Base-by-base conservation (phyloP, 1,139 yeast species). In the Geotrichum klebahnii region DNA sequence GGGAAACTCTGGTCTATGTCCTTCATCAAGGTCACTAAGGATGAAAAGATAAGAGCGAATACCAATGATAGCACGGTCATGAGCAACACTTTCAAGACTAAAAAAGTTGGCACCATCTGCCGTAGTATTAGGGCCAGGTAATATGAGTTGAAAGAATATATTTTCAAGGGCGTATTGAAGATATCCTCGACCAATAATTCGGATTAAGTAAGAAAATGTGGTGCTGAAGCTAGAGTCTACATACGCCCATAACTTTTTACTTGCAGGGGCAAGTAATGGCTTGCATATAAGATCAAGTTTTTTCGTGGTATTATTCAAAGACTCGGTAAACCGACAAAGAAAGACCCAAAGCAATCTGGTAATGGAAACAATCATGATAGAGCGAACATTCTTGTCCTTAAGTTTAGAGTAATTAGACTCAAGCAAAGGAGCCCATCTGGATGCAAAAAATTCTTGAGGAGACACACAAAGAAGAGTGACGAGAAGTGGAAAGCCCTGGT, bases 261-360 rank as follows among this genome's bases (percentile, higher is more conserved):
- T 71, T 12, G 68, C 64, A 16, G 60, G 61, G 4, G 73, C 70
- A 53, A 82, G 76, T 44, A 86, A 72, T 5, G 79, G 59, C 46
- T 78, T 77, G 60, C 82, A 79, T 28, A 92, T 68, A 3, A 68
- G 65, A 29, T 78, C 83, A 28, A 84, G 68, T 46, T 80, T 79
- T 57, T 88, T 83, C 2, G 90, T 80, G 0, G 96, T 89, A 54
- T 85, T 84, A 63, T 90, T 90, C 58, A 90, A 71, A 0, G 97
- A 84, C 59, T 94, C 98, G 0, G 95, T 79, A 56, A 90, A 80
- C 53, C 98, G 75, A 65, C 84, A 87, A 29, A 90, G 70, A 61
- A 85, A 92, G 0, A 90, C 95, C 98, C 98, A 94, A 0, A 85
- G 67, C 32, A 94, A 70, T 51, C 96, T 71, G 0, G 95, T 76